phyloP scores from a whole-genome alignment of 1,139 yeast species.

The Blastobotrys arbuscula region DNA sequence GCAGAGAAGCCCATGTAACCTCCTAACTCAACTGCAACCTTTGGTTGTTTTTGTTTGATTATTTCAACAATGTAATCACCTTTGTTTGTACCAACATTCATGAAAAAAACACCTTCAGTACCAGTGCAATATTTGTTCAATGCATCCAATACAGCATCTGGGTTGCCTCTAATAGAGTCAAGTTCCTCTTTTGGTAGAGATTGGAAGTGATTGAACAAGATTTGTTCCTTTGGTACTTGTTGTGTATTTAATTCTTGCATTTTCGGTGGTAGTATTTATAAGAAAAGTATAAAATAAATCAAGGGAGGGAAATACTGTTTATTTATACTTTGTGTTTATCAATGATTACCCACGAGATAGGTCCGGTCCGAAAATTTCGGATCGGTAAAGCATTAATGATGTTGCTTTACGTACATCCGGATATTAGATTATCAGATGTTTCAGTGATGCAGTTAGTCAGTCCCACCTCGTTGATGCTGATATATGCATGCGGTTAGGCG shows the following conservation, averaged over 20 bases:
- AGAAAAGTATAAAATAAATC: too few relatives aligned
- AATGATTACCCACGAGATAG: too few relatives aligned
- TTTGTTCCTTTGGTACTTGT: not conserved
- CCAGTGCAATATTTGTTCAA: slow-evolving; percentile 6
- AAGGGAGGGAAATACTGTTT: too few relatives aligned
- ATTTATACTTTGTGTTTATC: too few relatives aligned
- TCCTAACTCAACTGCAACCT: slow-evolving; percentile 12
- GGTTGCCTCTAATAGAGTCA: slow-evolving; percentile 7
- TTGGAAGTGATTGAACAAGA: not conserved
- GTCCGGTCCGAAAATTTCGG: too few relatives aligned
- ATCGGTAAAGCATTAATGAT: too few relatives aligned
- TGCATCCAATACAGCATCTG: slow-evolving; percentile 9
- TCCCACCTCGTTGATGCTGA: too few relatives aligned
- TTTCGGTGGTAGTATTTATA: too few relatives aligned
- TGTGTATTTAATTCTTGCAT: not conserved
- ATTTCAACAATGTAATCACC: slow-evolving; percentile 6
- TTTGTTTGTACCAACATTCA: slow-evolving; percentile 11
- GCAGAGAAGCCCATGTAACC: slow-evolving; percentile 21
- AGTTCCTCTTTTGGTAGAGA: not conserved
- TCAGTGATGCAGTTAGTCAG: too few relatives aligned
- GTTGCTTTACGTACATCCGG: too few relatives aligned
- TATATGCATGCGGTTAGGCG: too few relatives aligned
- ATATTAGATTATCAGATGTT: too few relatives aligned
- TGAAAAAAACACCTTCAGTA: not conserved
- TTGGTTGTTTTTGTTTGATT: slow-evolving; percentile 4